phyloP scores from a whole-genome alignment of 2,329 filamentous ascomycete species.

The Neonectria faginata region DNA sequence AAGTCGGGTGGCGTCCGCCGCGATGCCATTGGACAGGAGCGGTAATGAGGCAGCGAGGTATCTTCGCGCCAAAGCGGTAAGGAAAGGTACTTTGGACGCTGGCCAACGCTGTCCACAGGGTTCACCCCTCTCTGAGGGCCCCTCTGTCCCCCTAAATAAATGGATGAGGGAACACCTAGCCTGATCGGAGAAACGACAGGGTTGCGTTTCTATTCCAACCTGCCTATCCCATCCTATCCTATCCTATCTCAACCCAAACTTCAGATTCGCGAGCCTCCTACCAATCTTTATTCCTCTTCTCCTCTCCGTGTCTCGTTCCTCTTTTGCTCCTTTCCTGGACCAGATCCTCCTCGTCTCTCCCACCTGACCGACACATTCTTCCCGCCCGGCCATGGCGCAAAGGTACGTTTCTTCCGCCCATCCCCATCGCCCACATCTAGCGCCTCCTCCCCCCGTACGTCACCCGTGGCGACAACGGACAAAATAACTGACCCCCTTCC shows the following conservation, averaged over 20 bases:
- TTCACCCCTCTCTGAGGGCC: constrained; percentile 2
- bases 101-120: neutral
- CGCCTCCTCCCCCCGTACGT: constrained; percentile 14
- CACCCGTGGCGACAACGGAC: neutral
- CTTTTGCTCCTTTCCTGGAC: constrained; percentile 11
- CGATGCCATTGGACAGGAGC: constrained; percentile 39
- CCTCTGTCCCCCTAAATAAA: constrained; percentile 24
- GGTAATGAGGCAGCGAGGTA: constrained; percentile 20
- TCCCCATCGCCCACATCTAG: neutral
- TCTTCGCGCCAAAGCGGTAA: neutral
- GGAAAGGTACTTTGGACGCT: neutral
- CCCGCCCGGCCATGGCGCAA: constrained; percentile 49
- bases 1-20: neutral
- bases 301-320: constrained; percentile 9
- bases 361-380: constrained; percentile 13
- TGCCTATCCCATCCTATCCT: neutral
- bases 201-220: constrained; percentile 26
- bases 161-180: constrained; percentile 35
- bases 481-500: constrained; percentile 23
- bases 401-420: constrained; percentile 43
- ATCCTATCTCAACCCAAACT: constrained; percentile 6
- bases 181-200: constrained; percentile 43
- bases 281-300: constrained; percentile 13
- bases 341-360: constrained; percentile 7
- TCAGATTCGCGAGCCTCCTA: constrained; percentile 39